These are phyloP conservation scores for Pythium brassicae DNA, from an alignment of 352 stramenopile genomes.

Conservation along the genomic window DNA sequence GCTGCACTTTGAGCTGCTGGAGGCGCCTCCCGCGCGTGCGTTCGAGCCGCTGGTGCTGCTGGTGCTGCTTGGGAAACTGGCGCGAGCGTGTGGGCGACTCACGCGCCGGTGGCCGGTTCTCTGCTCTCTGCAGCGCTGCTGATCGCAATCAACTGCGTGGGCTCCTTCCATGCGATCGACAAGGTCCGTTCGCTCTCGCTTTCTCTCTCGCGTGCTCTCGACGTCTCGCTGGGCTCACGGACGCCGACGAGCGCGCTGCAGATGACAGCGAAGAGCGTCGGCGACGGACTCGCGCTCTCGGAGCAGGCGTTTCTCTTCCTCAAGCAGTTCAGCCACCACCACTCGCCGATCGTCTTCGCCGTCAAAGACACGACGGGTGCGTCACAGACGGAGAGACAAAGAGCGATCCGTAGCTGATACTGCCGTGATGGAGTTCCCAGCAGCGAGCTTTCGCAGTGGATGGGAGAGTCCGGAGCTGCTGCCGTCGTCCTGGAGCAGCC, in stretches of 20 bases:
- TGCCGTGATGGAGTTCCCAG: constrained; percentile 3
- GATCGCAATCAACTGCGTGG: constrained; percentile 56
- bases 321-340: constrained; percentile 63
- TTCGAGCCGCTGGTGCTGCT: not conserved
- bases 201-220: not conserved
- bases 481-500: constrained; percentile 56
- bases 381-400: not conserved
- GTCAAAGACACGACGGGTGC: constrained; percentile 32
- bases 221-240: too few species aligned
- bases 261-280: constrained; percentile 56
- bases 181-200: constrained; percentile 26
- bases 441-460: constrained; percentile 9
- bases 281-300: constrained; percentile 40
- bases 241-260: constrained; percentile 1
- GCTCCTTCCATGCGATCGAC: constrained; percentile 65
- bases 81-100: not conserved
- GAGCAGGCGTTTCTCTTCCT: constrained; percentile 65
- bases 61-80: not conserved
- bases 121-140: constrained; percentile 31
- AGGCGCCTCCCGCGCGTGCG: constrained; percentile 41
- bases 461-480: constrained; percentile 58
- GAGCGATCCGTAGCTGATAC: too few species aligned
- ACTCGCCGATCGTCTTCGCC: constrained; percentile 67
- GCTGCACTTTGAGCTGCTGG: constrained; percentile 57
- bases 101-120: not conserved